Evolutionary conservation across 1,284 basidiomycete species (phyloP), one percentile per base, ranked within the genome.

Genomic region (Polyporus tsugae): DNA sequence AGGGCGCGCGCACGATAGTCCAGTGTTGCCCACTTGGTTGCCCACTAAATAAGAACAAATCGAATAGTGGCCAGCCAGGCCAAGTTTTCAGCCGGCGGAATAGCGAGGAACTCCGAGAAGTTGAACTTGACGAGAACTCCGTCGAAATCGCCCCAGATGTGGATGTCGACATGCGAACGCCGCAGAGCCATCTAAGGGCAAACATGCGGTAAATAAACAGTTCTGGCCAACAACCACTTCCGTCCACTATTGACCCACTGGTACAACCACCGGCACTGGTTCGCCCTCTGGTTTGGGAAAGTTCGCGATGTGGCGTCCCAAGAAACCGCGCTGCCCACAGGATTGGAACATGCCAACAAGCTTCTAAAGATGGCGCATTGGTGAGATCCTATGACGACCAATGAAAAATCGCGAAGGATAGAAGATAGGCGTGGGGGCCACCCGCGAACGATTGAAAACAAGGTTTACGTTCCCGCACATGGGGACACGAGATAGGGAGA

Each of bases 281-380:
- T 38, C 38, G 22, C 11, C 1, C 9, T 5, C 39, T 39, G n/a
- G 58, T 41, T 38, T 60, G 38, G 38, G 6, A 41, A 38, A 29
- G 38, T 60, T 60, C 58, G 22, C 58, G 58, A 25, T 22, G 35
- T 35, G n/a, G 13, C 19, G 35, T 58, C 55, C 35, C n/a, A 35
- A 29, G 35, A n/a, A 25, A 22, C 22, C 42, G 38, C 58, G 36
- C 58, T 60, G 17, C 10, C n/a, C 58, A 60, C 58, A 60, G 58
- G 58, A 60, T 41, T 39, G n/a, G 38, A 60, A n/a, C 58, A 60
- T 41, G 49, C 25, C 49, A 52, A 52, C 49, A 52, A 52, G 49
- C 58, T 39, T 42, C 38, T 29, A 22, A 17, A 22, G 36, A 42
- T 29, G 58, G 22, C 9, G 38, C 19, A 33, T 35, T 55, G 52